Conservation (phyloP, 2,329 filamentous ascomycete genomes). For the Sporothrix schenckii region DNA sequence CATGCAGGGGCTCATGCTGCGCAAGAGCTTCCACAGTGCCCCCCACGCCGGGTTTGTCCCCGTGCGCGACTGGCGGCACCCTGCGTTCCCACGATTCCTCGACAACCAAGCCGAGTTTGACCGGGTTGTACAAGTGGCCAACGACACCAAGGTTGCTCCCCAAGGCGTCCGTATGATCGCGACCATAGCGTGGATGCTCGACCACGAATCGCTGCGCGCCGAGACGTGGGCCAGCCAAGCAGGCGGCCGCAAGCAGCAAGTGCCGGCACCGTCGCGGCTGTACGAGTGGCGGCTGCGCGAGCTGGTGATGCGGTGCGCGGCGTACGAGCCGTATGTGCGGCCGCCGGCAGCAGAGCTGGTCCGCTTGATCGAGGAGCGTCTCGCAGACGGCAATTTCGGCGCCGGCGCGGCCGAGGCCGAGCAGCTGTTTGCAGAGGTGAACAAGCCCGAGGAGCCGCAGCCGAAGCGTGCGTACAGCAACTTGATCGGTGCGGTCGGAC, state of each 20-base stretch:
- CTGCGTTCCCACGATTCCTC: not conserved
- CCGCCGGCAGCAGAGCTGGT: constrained; percentile 29
- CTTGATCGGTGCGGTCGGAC: not conserved
- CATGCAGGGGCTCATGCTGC: constrained; percentile 20
- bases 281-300: constrained; percentile 29
- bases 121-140: too few species aligned
- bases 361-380: not conserved
- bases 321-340: constrained; percentile 29
- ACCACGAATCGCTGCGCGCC: not conserved
- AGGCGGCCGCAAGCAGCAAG: not conserved
- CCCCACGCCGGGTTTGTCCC: not conserved
- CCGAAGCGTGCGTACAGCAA: constrained; percentile 22
- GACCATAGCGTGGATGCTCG: constrained; percentile 6
- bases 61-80: not conserved
- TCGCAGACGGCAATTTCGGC: not conserved
- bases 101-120: not conserved
- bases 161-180: not conserved
- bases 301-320: constrained; percentile 31
- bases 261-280: not conserved
- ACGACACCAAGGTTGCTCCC: not conserved
- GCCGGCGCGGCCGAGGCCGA: not conserved
- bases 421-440: not conserved
- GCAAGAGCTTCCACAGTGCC: not conserved
- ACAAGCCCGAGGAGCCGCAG: constrained; percentile 13
- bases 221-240: not conserved